phyloP scores from a whole-genome alignment of 73 alveolate species.

The Paramecium octaurelia region DNA sequence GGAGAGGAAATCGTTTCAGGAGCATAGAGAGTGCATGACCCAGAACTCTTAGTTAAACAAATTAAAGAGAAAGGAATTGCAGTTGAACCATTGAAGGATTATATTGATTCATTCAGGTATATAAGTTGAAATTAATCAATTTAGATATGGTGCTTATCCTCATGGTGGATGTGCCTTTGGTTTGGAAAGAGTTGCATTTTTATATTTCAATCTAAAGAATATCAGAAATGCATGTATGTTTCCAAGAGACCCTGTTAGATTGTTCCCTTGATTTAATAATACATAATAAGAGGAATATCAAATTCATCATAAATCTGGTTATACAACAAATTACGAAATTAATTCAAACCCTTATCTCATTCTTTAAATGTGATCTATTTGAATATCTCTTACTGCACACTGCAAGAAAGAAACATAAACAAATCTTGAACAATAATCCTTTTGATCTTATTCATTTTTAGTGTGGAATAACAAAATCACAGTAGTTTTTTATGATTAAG shows the following conservation, averaged over 20 bases:
- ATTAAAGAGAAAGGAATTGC: slow-evolving; percentile 51
- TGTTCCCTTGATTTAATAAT: slow-evolving; percentile 80
- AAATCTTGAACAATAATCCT: slow-evolving; percentile 10
- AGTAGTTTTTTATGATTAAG: background rate
- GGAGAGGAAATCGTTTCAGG: slow-evolving; percentile 99
- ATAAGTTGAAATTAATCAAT: background rate
- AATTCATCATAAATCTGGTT: slow-evolving; percentile 13
- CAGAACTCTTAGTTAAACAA: slow-evolving; percentile 13
- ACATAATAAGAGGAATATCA: background rate
- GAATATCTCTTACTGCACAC: background rate
- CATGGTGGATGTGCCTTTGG: slow-evolving; percentile 99
- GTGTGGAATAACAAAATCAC: background rate
- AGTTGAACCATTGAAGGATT: slow-evolving; percentile 49
- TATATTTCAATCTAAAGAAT: slow-evolving; percentile 89
- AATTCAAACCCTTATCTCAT: slow-evolving; percentile 18
- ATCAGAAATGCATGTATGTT: slow-evolving; percentile 94
- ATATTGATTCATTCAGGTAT: slow-evolving; percentile 33
- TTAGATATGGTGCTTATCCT: slow-evolving; percentile 98
- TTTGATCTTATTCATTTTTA: background rate
- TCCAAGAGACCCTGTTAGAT: slow-evolving; percentile 99
- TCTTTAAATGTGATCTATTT: background rate
- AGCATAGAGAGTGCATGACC: slow-evolving; percentile 98
- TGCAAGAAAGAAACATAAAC: background rate
- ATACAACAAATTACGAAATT: background rate
- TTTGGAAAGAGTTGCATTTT: slow-evolving; percentile 99